Evolutionary conservation across 1,284 basidiomycete genomes (phyloP).

Genomic region (Boletus nobilissimus): DNA sequence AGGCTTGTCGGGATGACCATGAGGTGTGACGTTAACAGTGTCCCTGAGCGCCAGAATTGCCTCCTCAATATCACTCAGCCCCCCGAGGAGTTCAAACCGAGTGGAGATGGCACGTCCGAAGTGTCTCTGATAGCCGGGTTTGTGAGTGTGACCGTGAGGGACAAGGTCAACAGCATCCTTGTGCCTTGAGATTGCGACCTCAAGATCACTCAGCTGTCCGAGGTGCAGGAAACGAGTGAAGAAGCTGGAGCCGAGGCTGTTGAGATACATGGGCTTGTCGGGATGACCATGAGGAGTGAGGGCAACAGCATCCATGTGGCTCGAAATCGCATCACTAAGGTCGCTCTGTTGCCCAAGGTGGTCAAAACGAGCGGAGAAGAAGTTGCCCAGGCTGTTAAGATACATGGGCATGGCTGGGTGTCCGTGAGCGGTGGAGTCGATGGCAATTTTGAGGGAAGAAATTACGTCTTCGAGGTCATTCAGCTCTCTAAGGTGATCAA

Average conservation of each 20-base stretch:
- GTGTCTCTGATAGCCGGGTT: background rate
- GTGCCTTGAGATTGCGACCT: background rate
- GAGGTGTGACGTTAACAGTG: background rate
- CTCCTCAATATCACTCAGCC: background rate
- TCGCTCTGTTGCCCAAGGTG: background rate
- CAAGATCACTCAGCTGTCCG: background rate
- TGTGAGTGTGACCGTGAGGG: background rate
- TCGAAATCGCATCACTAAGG: background rate
- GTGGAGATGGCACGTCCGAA: background rate
- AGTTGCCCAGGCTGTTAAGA: background rate
- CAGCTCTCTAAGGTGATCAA: background rate
- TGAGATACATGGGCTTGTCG: background rate
- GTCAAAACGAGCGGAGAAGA: background rate
- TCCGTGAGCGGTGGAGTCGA: background rate
- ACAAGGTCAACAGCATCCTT: too few species aligned
- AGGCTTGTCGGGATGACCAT: background rate
- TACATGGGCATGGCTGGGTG: background rate
- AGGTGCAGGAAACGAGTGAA: background rate
- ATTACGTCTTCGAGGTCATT: background rate
- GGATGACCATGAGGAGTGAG: background rate
- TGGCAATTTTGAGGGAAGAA: background rate
- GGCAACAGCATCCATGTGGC: background rate
- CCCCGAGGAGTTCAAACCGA: background rate
- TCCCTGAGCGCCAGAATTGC: background rate
- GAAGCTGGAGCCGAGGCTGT: background rate